phyloP scores from a whole-genome alignment of 768 basidiomycete species.

The Termitomyces sp. region DNA sequence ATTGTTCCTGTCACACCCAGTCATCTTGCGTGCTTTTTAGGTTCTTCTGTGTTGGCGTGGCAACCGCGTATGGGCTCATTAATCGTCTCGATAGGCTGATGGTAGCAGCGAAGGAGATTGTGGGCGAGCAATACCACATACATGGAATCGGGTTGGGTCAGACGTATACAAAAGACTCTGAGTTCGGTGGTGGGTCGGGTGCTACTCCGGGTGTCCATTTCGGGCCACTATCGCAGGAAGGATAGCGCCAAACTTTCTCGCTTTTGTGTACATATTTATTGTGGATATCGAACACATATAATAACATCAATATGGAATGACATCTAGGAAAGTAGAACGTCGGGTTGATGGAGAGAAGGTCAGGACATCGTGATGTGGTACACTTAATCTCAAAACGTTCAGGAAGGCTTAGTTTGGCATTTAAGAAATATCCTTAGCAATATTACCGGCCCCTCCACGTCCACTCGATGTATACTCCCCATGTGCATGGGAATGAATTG shows the following conservation, averaged over 20 bases:
- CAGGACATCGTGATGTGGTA: not conserved
- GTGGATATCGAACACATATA: not conserved
- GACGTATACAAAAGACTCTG: not conserved
- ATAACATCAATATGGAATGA: not conserved
- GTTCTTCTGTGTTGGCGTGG: conserved; percentile 68
- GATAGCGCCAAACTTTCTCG: not conserved
- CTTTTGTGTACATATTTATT: too few species aligned
- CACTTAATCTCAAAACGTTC: not conserved
- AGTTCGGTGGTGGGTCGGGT: conserved; percentile 2
- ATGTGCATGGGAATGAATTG: conserved; percentile 12
- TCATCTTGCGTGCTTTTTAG: conserved; percentile 21
- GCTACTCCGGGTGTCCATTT: conserved; percentile 5
- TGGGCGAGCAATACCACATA: conserved; percentile 87
- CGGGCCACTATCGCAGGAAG: conserved; percentile 1
- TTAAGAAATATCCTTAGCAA: conserved; percentile 16
- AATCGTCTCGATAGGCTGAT: conserved; percentile 71
- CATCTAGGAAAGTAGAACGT: not conserved
- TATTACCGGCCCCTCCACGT: conserved; percentile 61
- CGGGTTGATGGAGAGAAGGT: not conserved
- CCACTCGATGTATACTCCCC: conserved; percentile 37
- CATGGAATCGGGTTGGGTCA: conserved; percentile 45
- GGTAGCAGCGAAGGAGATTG: conserved; percentile 78
- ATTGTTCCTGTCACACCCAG: not conserved
- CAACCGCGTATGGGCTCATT: conserved; percentile 65
- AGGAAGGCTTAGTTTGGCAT: not conserved